Evolutionary conservation across 495 filamentous ascomycete species (phyloP).

Genomic region (Hyaloscypha hepaticicola): DNA sequence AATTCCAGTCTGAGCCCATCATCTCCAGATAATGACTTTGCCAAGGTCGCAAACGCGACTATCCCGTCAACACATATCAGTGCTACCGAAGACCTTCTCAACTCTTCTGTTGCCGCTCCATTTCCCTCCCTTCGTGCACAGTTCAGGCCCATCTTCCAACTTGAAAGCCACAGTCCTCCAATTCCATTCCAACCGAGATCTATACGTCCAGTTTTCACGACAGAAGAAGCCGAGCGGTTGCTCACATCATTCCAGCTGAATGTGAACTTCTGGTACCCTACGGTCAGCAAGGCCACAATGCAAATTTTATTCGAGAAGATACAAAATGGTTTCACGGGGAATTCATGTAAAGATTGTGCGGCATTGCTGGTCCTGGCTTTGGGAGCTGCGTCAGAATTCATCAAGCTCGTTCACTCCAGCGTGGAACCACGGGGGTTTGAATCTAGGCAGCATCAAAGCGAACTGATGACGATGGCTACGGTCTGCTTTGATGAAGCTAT

Average conservation of each 20-base stretch:
- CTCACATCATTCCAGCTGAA: conserved; percentile 34
- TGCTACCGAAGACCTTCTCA: conserved; percentile 36
- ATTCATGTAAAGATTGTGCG: conserved; percentile 30
- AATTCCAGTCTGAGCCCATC: conserved; percentile 13
- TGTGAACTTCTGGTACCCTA: conserved; percentile 43
- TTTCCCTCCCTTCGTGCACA: conserved; percentile 35
- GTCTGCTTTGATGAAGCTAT: conserved; percentile 37
- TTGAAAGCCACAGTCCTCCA: conserved; percentile 32
- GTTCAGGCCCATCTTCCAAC: conserved; percentile 37
- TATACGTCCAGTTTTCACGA: conserved; percentile 37
- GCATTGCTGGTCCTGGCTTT: conserved; percentile 37
- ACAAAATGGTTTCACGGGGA: conserved; percentile 23
- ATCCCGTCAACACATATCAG: conserved; percentile 36
- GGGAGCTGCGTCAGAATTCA: conserved; percentile 35
- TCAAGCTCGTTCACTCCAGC: conserved; percentile 18
- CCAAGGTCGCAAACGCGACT: conserved; percentile 35
- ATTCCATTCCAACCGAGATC: conserved; percentile 20
- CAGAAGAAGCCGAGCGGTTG: conserved; percentile 39
- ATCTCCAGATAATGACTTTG: conserved; percentile 21
- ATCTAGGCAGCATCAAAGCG: conserved; percentile 17
- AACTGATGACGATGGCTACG: conserved; percentile 32
- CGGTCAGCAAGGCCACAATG: conserved; percentile 30
- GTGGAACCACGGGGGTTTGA: conserved; percentile 6
- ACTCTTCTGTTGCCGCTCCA: conserved; percentile 34
- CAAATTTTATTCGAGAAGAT: conserved; percentile 22